phyloP scores from a whole-genome alignment of 257 asterid species.

The Solanum etuberosum region DNA sequence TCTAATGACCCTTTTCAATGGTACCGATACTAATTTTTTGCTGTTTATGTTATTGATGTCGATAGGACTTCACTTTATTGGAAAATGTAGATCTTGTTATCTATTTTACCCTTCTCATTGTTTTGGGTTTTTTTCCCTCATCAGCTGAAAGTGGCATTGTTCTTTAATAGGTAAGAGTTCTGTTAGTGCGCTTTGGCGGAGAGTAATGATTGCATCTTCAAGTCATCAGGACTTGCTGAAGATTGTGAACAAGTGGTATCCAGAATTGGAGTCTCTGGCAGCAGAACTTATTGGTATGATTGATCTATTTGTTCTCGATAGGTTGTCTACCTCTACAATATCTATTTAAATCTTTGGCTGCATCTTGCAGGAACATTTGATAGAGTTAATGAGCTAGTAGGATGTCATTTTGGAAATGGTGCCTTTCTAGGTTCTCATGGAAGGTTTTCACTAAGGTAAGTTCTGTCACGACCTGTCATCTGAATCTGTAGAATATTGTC shows the following conservation, averaged over 20 bases:
- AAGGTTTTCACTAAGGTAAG: conserved; percentile 77
- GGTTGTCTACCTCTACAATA: neutral
- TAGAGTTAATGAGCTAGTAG: conserved; percentile 41
- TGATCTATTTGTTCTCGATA: neutral
- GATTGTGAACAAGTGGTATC: conserved; percentile 60
- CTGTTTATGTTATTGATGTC: neutral
- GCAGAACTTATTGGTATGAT: conserved; percentile 51
- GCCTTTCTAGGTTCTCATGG: conserved; percentile 32
- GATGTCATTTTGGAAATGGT: conserved; percentile 31
- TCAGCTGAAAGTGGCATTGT: neutral
- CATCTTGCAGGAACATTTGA: conserved; percentile 57
- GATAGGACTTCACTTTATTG: neutral
- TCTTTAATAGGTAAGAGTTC: conserved; percentile 44
- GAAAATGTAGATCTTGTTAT: neutral
- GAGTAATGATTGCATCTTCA: conserved; percentile 51
- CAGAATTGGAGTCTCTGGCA: conserved; percentile 45
- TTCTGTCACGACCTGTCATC: neutral
- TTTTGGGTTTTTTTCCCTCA: neutral
- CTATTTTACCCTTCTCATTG: neutral
- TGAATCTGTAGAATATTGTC: neutral
- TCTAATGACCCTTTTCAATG: neutral
- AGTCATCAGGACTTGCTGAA: conserved; percentile 43
- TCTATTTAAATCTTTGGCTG: neutral
- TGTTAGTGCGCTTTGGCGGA: conserved; percentile 81
- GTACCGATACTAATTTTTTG: neutral